phyloP scores from a whole-genome alignment of 140 eudicot genomes.

The Bidens hawaiensis region DNA sequence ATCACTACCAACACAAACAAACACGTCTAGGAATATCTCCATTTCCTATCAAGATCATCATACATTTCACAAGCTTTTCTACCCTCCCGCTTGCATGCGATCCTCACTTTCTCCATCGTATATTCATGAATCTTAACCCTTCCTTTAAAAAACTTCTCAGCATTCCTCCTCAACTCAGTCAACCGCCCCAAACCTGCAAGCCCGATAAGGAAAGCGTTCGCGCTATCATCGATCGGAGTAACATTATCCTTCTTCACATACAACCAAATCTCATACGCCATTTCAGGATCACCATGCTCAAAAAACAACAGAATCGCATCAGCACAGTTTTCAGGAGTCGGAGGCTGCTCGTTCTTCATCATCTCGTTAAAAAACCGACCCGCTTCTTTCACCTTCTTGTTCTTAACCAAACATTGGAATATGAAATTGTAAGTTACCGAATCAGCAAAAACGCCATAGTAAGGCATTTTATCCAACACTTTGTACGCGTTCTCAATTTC shows the following conservation, averaged over 20 bases:
- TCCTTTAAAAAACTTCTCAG: conserved; percentile 50
- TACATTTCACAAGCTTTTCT: conserved; percentile 42
- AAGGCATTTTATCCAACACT: conserved; percentile 70
- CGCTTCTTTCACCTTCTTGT: conserved; percentile 65
- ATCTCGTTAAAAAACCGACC: conserved; percentile 74
- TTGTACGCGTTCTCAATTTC: conserved; percentile 49
- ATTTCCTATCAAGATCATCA: conserved; percentile 57
- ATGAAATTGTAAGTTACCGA: conserved; percentile 64
- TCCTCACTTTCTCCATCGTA: conserved; percentile 68
- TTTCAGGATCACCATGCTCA: conserved; percentile 82
- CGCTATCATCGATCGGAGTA: conserved; percentile 61
- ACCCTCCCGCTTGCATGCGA: conserved; percentile 45
- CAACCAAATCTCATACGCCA: conserved; percentile 70
- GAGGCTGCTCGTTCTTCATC: conserved; percentile 79
- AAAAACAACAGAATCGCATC: conserved; percentile 66
- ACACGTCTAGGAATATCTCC: conserved; percentile 46
- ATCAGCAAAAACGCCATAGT: conserved; percentile 68
- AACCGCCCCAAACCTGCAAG: conserved; percentile 56
- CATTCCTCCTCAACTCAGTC: conserved; percentile 58
- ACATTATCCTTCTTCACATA: conserved; percentile 53
- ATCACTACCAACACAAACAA: conserved; percentile 10
- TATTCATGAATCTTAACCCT: conserved; percentile 48
- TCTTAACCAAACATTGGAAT: conserved; percentile 56
- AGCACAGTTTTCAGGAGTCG: conserved; percentile 58
- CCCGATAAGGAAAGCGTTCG: conserved; percentile 73